phyloP scores from a whole-genome alignment of 106 monocot species.

The Dactylorhiza incarnata region DNA sequence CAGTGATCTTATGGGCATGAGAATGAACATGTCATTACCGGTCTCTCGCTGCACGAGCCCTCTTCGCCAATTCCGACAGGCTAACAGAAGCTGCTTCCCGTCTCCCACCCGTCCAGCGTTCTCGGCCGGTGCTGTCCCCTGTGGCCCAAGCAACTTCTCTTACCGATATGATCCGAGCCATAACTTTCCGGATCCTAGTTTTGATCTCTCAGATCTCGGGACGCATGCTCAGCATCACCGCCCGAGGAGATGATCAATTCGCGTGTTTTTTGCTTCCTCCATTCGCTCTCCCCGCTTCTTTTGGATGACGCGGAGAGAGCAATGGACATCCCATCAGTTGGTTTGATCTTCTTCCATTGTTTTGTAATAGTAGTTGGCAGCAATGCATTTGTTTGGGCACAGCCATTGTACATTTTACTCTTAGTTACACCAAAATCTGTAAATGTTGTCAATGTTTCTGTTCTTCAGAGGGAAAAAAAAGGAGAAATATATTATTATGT shows the following conservation, averaged over 20 bases:
- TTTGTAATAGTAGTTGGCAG: not conserved
- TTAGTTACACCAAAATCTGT: not conserved
- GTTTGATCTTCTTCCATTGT: conserved; percentile 2
- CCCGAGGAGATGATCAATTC: conserved; percentile 28
- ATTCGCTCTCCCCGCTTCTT: not conserved
- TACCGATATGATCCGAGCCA: conserved; percentile 12
- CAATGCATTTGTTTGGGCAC: not conserved
- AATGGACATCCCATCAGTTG: not conserved
- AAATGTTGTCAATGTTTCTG: not conserved
- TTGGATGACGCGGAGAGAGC: not conserved
- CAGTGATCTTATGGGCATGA: conserved; percentile 31
- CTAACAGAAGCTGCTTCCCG: conserved; percentile 54
- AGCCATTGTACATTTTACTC: not conserved
- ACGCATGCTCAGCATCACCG: conserved; percentile 26
- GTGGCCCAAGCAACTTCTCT: conserved; percentile 22
- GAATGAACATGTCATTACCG: conserved; percentile 66
- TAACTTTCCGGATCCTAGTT: conserved; percentile 25
- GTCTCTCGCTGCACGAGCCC: conserved; percentile 79
- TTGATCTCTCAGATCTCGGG: conserved; percentile 21
- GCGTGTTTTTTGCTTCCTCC: not conserved
- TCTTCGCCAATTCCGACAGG: conserved; percentile 44
- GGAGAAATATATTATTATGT: not conserved
- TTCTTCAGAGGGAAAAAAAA: not conserved
- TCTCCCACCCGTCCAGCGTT: conserved; percentile 59
- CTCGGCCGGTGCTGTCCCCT: conserved; percentile 20